Conservation (phyloP, 2,329 filamentous ascomycete genomes). For the Saccharata proteae region DNA sequence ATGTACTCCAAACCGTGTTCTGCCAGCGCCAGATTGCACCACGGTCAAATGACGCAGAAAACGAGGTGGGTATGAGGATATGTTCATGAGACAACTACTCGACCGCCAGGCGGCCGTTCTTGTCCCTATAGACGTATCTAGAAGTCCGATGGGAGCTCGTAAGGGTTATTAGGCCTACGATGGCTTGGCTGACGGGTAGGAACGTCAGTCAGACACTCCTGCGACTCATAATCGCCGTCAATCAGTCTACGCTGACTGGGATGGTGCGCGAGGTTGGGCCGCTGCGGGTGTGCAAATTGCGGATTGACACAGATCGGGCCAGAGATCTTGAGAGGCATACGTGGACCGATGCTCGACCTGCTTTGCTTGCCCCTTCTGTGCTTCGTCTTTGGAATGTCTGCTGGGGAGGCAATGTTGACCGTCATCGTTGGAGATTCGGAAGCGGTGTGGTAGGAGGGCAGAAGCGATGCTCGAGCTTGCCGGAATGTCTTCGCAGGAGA, state of each 20-base stretch:
- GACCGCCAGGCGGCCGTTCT: no score
- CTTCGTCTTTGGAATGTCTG: slow-evolving; percentile 12
- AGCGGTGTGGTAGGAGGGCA: slow-evolving; percentile 26
- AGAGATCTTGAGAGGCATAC: slow-evolving; percentile 43
- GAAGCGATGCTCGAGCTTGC: slow-evolving; percentile 29
- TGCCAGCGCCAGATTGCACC: no score
- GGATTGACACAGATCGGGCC: slow-evolving; percentile 33
- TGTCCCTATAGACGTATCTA: no score
- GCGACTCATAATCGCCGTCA: no score
- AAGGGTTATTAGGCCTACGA: slow-evolving; percentile 3
- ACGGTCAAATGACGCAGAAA: no score
- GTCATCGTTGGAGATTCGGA: slow-evolving; percentile 12
- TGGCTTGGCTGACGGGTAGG: no score
- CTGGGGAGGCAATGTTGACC: slow-evolving; percentile 19
- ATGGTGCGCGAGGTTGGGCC: slow-evolving; percentile 47
- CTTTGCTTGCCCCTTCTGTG: slow-evolving; percentile 23
- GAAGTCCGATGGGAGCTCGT: slow-evolving; percentile 6
- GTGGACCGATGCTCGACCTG: slow-evolving; percentile 24
- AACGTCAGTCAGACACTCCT: no score
- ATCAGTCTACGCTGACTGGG: slow-evolving; percentile 17
- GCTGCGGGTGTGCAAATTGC: slow-evolving; percentile 39
- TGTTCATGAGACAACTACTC: no score
- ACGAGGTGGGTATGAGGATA: no score
- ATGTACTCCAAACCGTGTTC: no score
- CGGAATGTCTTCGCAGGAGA: slow-evolving; percentile 17